Evolutionary conservation across 495 filamentous ascomycete species (phyloP).

Genomic region (Daldinia decipiens): DNA sequence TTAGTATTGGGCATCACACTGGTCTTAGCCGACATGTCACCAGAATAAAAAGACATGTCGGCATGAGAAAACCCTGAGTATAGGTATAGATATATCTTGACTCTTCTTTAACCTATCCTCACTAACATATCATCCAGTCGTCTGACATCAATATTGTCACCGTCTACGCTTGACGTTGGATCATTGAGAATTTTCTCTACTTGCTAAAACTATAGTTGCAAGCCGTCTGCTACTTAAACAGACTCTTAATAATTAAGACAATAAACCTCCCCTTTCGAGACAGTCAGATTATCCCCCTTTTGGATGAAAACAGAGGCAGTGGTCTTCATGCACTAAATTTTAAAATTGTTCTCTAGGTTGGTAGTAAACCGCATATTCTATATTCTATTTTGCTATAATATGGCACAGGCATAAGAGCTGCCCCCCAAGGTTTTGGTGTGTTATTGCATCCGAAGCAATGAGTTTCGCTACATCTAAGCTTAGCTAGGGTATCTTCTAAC

Average conservation of each 20-base stretch:
- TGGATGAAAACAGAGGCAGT: neutral
- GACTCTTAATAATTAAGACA: neutral
- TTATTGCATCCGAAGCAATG: neutral
- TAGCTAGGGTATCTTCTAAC: neutral
- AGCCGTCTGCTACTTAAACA: neutral
- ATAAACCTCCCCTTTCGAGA: neutral
- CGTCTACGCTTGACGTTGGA: neutral
- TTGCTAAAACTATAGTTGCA: neutral
- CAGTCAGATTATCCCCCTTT: neutral
- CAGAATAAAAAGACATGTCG: conserved; percentile 49
- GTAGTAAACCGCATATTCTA: neutral
- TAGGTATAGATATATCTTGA: conserved; percentile 34
- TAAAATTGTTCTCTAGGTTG: neutral
- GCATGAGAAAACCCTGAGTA: conserved; percentile 39
- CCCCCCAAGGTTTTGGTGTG: neutral
- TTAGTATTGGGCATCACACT: conserved; percentile 18
- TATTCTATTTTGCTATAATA: neutral
- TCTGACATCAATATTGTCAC: conserved; percentile 8
- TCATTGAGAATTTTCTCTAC: neutral
- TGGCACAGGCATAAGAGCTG: neutral
- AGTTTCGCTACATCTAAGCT: neutral
- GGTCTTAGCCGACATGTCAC: conserved; percentile 53
- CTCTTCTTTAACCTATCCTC: neutral
- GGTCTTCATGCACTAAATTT: neutral
- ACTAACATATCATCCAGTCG: conserved; percentile 21